These are phyloP conservation scores for Phragmites australis DNA, from an alignment of 176 grass and related monocot genomes.

Conservation along the genomic window DNA sequence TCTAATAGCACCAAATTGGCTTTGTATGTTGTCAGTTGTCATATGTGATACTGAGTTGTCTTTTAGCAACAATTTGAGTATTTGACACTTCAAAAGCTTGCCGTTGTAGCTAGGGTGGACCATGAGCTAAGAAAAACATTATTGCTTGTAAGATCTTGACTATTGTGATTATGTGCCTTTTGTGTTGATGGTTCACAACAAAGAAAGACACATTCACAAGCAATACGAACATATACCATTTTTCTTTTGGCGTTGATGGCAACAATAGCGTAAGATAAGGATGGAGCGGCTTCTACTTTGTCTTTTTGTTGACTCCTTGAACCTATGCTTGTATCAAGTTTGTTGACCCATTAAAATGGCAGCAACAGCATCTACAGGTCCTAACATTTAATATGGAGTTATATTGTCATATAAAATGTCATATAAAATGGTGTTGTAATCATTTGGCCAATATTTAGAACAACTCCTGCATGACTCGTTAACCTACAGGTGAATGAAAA, in stretches of 20 bases:
- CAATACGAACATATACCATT: neutral
- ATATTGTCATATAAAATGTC: neutral
- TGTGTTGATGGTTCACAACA: neutral
- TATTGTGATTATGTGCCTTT: neutral
- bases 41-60: neutral
- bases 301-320: neutral
- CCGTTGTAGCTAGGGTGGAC: neutral
- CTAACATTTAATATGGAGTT: neutral
- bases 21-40: neutral
- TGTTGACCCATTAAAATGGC: neutral
- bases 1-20: conserved; percentile 19
- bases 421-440: neutral
- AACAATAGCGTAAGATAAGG: conserved; percentile 24
- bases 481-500: neutral
- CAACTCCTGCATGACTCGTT: neutral
- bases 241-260: conserved; percentile 10
- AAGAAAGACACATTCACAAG: neutral
- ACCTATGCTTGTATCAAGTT: neutral
- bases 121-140: neutral
- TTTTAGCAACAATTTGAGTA: neutral
- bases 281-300: neutral
- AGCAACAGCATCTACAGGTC: neutral
- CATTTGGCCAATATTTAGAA: neutral
- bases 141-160: neutral
- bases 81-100: neutral